Percentiles rank a stretch among this genome's conserved stretches.
Conservation (phyloP, 2,329 filamentous ascomycete species). For the Ophiostoma angusticollis region DNA sequence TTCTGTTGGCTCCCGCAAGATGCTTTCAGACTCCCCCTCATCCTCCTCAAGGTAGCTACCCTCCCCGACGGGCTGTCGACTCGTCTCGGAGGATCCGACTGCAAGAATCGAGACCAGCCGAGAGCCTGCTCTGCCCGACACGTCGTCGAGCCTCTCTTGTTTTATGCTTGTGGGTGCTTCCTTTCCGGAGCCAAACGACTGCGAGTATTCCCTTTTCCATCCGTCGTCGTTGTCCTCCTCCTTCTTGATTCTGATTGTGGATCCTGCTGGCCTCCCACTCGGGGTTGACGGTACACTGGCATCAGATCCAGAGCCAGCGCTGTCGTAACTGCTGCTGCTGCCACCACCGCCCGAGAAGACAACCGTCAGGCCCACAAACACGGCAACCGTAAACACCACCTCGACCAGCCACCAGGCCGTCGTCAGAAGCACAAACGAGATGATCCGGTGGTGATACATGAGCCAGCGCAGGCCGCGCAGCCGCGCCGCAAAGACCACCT, state of each 20-base stretch:
- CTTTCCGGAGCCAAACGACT: not conserved
- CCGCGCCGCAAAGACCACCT: constrained; percentile 57
- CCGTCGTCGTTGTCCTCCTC: too few species aligned
- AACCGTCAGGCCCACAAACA: constrained; percentile 45
- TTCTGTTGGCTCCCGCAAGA: not conserved
- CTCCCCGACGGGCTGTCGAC: too few species aligned
- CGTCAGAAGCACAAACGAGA: constrained; percentile 57
- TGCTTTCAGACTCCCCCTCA: too few species aligned
- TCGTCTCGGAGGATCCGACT: too few species aligned
- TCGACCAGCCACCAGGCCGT: constrained; percentile 65
- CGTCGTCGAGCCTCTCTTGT: too few species aligned
- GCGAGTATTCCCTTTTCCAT: too few species aligned
- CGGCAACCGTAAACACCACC: constrained; percentile 50
- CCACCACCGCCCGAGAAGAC: not conserved
- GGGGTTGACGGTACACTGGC: not conserved
- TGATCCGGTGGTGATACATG: constrained; percentile 73
- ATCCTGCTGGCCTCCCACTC: too few species aligned
- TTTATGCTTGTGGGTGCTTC: too few species aligned
- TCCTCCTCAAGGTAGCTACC: too few species aligned
- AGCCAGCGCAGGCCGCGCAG: constrained; percentile 67
- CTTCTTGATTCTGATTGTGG: not conserved
- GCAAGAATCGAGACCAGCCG: too few species aligned
- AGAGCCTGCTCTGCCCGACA: too few species aligned
- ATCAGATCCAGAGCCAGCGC: too few species aligned
- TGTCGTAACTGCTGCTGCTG: not conserved